Evolutionary conservation across 257 asterid genomes (phyloP), one percentile per base, ranked within the genome.

Genomic region (Primulina eburnea): DNA sequence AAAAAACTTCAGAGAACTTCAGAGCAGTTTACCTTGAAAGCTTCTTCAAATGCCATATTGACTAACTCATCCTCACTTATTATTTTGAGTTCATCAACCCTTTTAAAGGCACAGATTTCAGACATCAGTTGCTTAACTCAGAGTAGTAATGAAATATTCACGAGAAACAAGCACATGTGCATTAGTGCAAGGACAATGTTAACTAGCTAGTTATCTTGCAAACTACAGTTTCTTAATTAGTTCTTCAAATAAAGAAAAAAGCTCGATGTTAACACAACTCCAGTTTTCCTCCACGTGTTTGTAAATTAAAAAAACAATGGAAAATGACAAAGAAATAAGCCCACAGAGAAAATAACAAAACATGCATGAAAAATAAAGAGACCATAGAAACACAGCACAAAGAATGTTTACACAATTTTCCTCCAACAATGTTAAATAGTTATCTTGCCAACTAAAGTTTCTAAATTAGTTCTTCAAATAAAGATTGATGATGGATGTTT

Each of bases 61-160:
- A 87, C 92, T 65, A 90, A 77, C 60, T 93, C 97, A 63, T 90
- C 97, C 78, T 93, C 97, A 40, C 73, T 81, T 53, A 90, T 64
- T 76, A 82, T 85, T 78, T 86, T 90, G 67, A 93, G 92, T 76
- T 90, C 99, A 72, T 85, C 91, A 70, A 93, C 90, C 77, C 98
- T 92, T 72, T 62, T 21, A 77, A 76, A 70, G 68, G 52, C 67
- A 62, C 62, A 73, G 37, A 70, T 43, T 30, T 67, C 68, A 16
- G 59, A 58, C 64, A 38, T 70, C 60, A 76, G 72, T 38, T 59
- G 63, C 52, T 40, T 53, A 26, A 65, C 12, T 61, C 11, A 28
- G 16, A 35, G 32, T 70, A 7, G 64, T 33, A 59, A 65, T 35
- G 64, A 60, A 55, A 67, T 16, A 57, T 37, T 35, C 50, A 64